Conservation (phyloP, 2,329 filamentous ascomycete species). For the Penicillium sp. region DNA sequence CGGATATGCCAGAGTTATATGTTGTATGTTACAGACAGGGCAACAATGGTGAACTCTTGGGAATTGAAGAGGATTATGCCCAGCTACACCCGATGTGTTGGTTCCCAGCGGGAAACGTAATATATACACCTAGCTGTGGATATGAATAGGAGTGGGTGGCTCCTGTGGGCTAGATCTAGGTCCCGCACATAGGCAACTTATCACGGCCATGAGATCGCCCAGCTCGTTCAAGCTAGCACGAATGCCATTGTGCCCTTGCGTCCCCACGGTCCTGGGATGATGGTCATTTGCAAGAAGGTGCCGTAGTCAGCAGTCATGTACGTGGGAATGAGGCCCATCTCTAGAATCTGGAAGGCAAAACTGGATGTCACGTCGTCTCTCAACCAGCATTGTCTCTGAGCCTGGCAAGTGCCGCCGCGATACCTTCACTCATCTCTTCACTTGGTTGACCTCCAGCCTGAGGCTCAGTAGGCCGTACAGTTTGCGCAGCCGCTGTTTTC, state of each 20-base stretch:
- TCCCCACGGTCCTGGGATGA: not conserved
- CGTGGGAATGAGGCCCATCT: not conserved
- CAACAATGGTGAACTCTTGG: not conserved
- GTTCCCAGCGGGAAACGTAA: not conserved
- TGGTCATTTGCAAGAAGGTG: not conserved
- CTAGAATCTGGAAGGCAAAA: not conserved
- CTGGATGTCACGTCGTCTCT: not conserved
- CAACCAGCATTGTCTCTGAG: conserved; percentile 45
- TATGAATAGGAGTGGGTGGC: too few species aligned
- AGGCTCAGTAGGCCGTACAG: not conserved
- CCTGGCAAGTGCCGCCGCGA: conserved; percentile 59
- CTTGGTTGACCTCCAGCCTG: not conserved
- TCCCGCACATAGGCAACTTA: not conserved
- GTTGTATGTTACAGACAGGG: too few species aligned
- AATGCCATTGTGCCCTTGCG: not conserved
- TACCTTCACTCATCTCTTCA: conserved; percentile 55
- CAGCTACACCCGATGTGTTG: not conserved
- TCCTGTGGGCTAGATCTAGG: not conserved
- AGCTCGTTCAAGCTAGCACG: not conserved
- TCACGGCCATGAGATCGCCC: not conserved
- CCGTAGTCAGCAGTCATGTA: not conserved
- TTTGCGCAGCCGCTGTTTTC: conserved; percentile 19
- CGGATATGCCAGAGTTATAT: too few species aligned
- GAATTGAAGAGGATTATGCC: not conserved
- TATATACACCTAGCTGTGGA: not conserved